Base-by-base conservation (phyloP, 306 rosid genomes). In the Castanopsis chinensis region DNA sequence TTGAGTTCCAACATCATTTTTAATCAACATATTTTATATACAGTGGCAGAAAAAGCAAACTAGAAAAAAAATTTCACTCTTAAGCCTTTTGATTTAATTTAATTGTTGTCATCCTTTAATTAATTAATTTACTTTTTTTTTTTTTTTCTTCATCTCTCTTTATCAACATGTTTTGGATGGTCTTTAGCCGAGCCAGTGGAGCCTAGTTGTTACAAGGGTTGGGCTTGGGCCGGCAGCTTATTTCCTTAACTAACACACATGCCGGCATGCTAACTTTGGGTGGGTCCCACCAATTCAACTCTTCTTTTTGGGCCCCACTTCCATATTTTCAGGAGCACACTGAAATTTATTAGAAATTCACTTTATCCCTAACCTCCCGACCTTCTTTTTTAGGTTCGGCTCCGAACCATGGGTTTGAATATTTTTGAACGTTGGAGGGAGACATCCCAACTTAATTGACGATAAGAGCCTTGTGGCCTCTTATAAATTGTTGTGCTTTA, bases 171-270 rank as follows among this genome's bases (percentile, higher is more conserved):
- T 65, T 75, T 60, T 41, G 79, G 8, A 6, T 37, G 69, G 61
- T 54, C 78, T 27, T 61, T 73, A 52, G 82, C 55, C 32, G 57
- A 82, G 56, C 35, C 74, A 28, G 67, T 85, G 87, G 85, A 60
- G 71, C 77, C 85, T 77, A 84, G 72, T 11, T 68, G 28, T 6
- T 56, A n/a, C 35, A 18, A 17, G 3, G 54, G 58, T 37, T 84
- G 79, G 71, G 79, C 85, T 60, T 86, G 86, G 82, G 91, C 91
- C 91, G 90, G 91, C 90, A 74, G 78, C 17, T 13, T 23, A n/a
- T 5, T 8, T 23, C 68, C 74, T 45, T 19, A 76, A 80, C 83
- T 69, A 65, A 63, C 51, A 72, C 54, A 72, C 37, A 73, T 45
- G 87, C 90, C 94, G 84, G 89, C 90, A 20, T 55, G 69, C 76